Evolutionary conservation across 2,329 filamentous ascomycete species (phyloP).

Genomic region (Chaetomium sp.): DNA sequence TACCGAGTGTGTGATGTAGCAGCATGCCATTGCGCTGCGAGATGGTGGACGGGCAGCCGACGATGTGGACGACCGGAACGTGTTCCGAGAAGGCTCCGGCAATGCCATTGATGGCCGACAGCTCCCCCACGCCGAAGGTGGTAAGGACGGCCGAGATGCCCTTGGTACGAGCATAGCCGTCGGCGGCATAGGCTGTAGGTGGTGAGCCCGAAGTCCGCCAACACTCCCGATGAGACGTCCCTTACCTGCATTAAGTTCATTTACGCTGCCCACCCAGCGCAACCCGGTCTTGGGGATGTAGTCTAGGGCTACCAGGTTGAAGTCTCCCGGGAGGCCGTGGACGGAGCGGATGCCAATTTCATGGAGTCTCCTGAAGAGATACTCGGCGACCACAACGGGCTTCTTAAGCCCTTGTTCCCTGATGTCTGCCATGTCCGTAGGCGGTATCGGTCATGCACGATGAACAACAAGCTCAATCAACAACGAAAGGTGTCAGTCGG

Average conservation of each 20-base stretch:
- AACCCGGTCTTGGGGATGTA: constrained; percentile 62
- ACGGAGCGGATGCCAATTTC: constrained; percentile 66
- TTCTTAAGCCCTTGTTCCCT: constrained; percentile 48
- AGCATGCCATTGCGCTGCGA: constrained; percentile 53
- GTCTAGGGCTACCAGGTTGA: constrained; percentile 70
- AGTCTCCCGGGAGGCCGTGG: constrained; percentile 72
- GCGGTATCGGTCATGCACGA: background rate
- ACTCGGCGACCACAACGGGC: constrained; percentile 61
- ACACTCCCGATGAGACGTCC: constrained; percentile 5
- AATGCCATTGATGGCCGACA: constrained; percentile 73
- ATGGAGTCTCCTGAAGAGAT: constrained; percentile 65
- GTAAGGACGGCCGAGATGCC: constrained; percentile 71
- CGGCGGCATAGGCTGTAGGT: constrained; percentile 71
- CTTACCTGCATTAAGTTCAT: constrained; percentile 72
- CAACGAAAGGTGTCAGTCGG: background rate
- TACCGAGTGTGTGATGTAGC: constrained; percentile 70
- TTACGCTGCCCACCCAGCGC: constrained; percentile 69
- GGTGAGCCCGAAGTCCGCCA: background rate
- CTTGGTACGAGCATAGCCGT: constrained; percentile 75
- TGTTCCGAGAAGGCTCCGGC: constrained; percentile 75
- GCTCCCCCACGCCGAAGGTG: constrained; percentile 74
- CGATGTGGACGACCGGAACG: constrained; percentile 71
- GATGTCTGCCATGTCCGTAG: constrained; percentile 41
- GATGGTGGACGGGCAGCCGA: constrained; percentile 54
- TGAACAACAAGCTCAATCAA: background rate